A percentile compares a stretch with the other conserved stretches of the same genome.
Evolutionary conservation across 2,329 filamentous ascomycete genomes (phyloP).

Genomic region (Ophiosphaerella herpotricha): DNA sequence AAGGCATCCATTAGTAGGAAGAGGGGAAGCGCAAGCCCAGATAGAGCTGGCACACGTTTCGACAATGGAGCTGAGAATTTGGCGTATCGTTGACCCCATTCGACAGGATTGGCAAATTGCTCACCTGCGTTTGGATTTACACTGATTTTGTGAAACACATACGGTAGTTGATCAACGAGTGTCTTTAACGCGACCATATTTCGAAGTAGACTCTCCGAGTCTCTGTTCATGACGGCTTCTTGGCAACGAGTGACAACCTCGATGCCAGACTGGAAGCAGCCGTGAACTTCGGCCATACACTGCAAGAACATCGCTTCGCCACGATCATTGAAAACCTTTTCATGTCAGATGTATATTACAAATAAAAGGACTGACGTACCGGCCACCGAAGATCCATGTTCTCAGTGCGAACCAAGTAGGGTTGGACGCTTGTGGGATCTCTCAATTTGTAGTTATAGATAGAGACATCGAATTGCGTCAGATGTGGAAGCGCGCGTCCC

Average conservation of each 20-base stretch:
- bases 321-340: constrained; percentile 52
- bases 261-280: constrained; percentile 29
- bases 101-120: constrained; percentile 33
- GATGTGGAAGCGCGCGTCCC: constrained; percentile 58
- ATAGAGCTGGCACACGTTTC: constrained; percentile 57
- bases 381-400: constrained; percentile 61
- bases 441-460: constrained; percentile 58
- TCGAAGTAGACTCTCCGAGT: constrained; percentile 56
- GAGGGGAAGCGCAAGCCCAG: constrained; percentile 50
- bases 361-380: constrained; percentile 33
- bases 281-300: constrained; percentile 36
- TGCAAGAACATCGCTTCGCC: constrained; percentile 57
- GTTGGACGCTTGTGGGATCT: constrained; percentile 54
- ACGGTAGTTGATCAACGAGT: constrained; percentile 59
- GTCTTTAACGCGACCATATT: constrained; percentile 59
- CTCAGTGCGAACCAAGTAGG: constrained; percentile 58
- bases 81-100: constrained; percentile 29
- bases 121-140: constrained; percentile 55
- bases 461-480: constrained; percentile 59
- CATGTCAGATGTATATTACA: background rate
- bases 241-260: constrained; percentile 55
- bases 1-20: constrained; percentile 62
- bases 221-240: constrained; percentile 59
- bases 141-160: constrained; percentile 60
- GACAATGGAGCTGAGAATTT: constrained; percentile 59